Evolutionary conservation across 2,329 filamentous ascomycete genomes (phyloP).

Genomic region (Stagonosporopsis cucurbitacearum): DNA sequence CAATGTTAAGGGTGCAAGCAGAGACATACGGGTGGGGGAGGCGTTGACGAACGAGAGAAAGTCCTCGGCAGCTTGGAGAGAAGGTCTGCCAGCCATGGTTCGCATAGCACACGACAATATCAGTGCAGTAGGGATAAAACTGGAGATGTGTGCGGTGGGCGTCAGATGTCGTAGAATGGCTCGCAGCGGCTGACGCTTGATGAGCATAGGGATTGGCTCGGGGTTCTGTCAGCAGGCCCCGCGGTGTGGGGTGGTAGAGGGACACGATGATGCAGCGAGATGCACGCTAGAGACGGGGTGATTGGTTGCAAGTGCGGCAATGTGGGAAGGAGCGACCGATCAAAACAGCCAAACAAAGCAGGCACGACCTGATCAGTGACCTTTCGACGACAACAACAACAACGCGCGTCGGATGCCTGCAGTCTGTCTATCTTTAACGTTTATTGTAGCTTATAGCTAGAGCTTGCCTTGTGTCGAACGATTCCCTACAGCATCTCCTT

Average conservation of each 20-base stretch:
- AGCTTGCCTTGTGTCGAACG: constrained; percentile 14
- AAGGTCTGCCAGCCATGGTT: constrained; percentile 49
- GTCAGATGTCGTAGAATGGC: constrained; percentile 25
- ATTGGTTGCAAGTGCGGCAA: constrained; percentile 24
- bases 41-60: constrained; percentile 94
- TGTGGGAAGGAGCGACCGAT: constrained; percentile 22
- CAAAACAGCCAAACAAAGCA: constrained; percentile 40
- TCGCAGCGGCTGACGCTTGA: constrained; percentile 18
- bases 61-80: constrained; percentile 68
- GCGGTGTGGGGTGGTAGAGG: constrained; percentile 20
- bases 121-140: constrained; percentile 13
- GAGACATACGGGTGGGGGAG: constrained; percentile 81
- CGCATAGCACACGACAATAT: constrained; percentile 25
- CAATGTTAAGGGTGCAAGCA: background rate
- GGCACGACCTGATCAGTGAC: constrained; percentile 21
- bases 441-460: constrained; percentile 8
- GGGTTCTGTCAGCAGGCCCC: constrained; percentile 18
- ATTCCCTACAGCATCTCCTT: background rate
- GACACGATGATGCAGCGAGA: constrained; percentile 20
- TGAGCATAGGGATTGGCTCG: constrained; percentile 33
- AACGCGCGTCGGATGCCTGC: constrained; percentile 8
- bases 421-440: constrained; percentile 3
- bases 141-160: constrained; percentile 14
- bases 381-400: constrained; percentile 24
- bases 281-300: constrained; percentile 16